These are phyloP conservation scores for Pichia eremophila DNA, from an alignment of 805 yeast genomes.

Conservation along the genomic window DNA sequence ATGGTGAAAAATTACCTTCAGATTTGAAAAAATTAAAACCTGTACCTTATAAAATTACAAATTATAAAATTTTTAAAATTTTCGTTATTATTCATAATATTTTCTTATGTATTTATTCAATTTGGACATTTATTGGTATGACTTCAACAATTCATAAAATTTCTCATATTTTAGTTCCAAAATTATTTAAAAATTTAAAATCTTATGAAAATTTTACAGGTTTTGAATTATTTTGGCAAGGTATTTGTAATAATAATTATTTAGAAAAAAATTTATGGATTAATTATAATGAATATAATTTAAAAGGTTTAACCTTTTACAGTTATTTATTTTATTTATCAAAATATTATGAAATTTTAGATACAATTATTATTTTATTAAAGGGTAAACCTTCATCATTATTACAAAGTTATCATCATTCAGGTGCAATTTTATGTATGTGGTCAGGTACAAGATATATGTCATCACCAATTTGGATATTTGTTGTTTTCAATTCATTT, in stretches of 20 bases:
- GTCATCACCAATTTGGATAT: constrained; percentile 73
- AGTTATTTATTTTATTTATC: constrained; percentile 63
- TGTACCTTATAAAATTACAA: constrained; percentile 45
- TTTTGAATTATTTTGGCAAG: constrained; percentile 45
- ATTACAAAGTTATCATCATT: constrained; percentile 66
- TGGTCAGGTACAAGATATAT: constrained; percentile 67
- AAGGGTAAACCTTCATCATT: constrained; percentile 61
- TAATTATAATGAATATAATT: constrained; percentile 15
- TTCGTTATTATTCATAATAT: constrained; percentile 55
- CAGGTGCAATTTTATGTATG: constrained; percentile 76
- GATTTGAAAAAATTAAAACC: constrained; percentile 34
- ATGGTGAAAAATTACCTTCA: constrained; percentile 15
- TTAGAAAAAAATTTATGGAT: constrained; percentile 49
- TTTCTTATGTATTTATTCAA: constrained; percentile 54
- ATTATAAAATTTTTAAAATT: constrained; percentile 35
- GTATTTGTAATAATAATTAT: constrained; percentile 40
- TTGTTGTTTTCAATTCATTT: constrained; percentile 71
- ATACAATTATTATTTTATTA: constrained; percentile 55
- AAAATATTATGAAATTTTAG: constrained; percentile 64
- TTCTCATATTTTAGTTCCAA: constrained; percentile 25
- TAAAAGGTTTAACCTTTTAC: constrained; percentile 41
- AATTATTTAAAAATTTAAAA: constrained; percentile 14
- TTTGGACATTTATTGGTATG: constrained; percentile 68
- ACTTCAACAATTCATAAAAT: constrained; percentile 32
- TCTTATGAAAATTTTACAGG: constrained; percentile 8